Evolutionary conservation across 129 eudicot species (phyloP), one percentile per base, ranked within the genome.

Genomic region (Dittrichia graveolens): DNA sequence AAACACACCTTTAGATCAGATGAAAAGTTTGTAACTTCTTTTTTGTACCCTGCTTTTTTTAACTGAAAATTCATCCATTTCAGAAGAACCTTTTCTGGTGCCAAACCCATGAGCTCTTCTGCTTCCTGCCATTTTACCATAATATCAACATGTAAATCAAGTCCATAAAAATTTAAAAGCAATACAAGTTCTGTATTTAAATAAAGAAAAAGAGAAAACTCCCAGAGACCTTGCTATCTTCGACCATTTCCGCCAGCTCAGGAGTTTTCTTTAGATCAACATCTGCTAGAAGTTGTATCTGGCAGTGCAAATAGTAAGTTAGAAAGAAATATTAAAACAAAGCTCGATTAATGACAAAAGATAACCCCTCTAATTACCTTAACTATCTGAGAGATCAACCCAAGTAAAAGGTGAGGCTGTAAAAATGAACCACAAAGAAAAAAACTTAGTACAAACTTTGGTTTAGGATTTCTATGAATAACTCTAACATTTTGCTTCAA

Each of bases 51-150:
- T 31, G 91, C 31, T 81, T 83, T 83, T 75, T 86, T 86, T 59
- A 86, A 57, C 37, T 83, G 92, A 75, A 71, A 86, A 44, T 86
- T 83, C 92, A 83, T 86, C 88, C 92, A 86, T 78, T 83, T 86
- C 70, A 86, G 65, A 49, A 86, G 83, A 72, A 86, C 88, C 76
- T 86, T 86, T 72, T 86, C 92, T 4, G 92, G 92, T 8, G 92
- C 72, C 81, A 86, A 78, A 68, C 80, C 78, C 82, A 83, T 77
- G 76, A 86, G 92, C 71, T 86, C 92, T 81, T 86, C 88, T 6
- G 86, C 80, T 65, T 86, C 92, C 92, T 86, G 75, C 52, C 52
- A 15, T 42, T 70, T 63, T 75, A 64, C 41, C 63, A 56, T 46
- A 5, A 49, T 57, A 13, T 9, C 42, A 15, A 37, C 68, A 60